phyloP scores from a whole-genome alignment of 202 grass and related monocot genomes.

The Panicum virgatum region DNA sequence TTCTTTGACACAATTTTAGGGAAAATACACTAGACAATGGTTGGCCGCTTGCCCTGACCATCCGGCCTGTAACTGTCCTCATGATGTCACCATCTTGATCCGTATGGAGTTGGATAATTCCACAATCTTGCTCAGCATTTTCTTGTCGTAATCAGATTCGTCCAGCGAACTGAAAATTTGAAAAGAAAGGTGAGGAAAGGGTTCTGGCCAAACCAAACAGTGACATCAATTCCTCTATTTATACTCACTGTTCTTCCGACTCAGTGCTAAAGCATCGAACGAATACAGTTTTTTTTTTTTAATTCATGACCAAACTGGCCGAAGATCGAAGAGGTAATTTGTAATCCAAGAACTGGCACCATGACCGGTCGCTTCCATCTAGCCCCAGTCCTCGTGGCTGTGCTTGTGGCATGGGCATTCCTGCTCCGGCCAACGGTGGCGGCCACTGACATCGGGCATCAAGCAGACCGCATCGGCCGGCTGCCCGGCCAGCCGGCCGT shows the following conservation, averaged over 20 bases:
- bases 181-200: conserved; percentile 24
- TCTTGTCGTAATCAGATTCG: not conserved
- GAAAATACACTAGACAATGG: not conserved
- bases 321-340: not conserved
- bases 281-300: not conserved
- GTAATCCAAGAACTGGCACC: not conserved
- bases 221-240: not conserved
- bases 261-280: not conserved
- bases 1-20: not conserved
- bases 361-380: not conserved
- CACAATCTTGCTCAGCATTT: not conserved
- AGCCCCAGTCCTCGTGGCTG: not conserved
- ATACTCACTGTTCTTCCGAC: not conserved
- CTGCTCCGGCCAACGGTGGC: not conserved
- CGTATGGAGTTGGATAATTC: not conserved
- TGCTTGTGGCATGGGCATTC: not conserved
- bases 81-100: not conserved
- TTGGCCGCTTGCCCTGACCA: not conserved
- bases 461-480: conserved; percentile 31
- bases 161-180: conserved; percentile 3
- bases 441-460: not conserved
- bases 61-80: not conserved
- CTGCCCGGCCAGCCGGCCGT: conserved; percentile 70
- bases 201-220: conserved; percentile 9
- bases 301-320: not conserved